These are phyloP conservation scores for Incumbomyces delicatus DNA, from an alignment of 2,329 filamentous ascomycete genomes.

Conservation along the genomic window DNA sequence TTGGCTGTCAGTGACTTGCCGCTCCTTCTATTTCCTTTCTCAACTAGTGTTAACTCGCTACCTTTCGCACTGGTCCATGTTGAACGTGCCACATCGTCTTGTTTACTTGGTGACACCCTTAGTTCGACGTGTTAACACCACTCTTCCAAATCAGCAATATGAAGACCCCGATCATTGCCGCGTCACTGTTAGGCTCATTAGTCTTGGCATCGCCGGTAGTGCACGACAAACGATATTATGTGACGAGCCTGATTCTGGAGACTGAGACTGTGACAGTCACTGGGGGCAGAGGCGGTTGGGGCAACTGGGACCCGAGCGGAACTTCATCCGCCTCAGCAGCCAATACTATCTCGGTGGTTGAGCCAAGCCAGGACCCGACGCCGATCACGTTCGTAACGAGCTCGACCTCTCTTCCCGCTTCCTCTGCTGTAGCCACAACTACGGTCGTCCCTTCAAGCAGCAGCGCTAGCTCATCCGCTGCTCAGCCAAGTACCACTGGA, in stretches of 20 bases:
- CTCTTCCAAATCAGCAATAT: not conserved
- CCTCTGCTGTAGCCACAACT: not conserved
- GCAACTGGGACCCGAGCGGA: not conserved
- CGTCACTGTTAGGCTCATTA: not conserved
- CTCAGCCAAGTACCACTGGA: not conserved
- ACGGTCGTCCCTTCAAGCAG: not conserved
- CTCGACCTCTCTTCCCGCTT: not conserved
- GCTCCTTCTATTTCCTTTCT: too few relatives aligned
- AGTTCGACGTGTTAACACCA: too few relatives aligned
- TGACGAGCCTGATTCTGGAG: constrained; percentile 1
- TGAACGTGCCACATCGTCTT: too few relatives aligned
- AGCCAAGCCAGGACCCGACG: not conserved
- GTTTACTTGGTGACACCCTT: too few relatives aligned
- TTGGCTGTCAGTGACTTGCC: not conserved
- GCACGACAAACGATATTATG: not conserved
- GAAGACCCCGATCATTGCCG: not conserved
- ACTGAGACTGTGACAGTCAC: constrained; percentile 7
- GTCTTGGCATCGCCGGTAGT: not conserved
- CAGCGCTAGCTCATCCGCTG: not conserved
- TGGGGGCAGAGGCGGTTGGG: not conserved
- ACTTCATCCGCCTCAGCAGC: not conserved
- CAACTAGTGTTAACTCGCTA: too few relatives aligned
- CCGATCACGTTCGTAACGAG: too few relatives aligned
- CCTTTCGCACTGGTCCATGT: too few relatives aligned
- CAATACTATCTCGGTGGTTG: not conserved